Conservation (phyloP, 2,329 filamentous ascomycete species). For the Exophiala lecanii-corni region DNA sequence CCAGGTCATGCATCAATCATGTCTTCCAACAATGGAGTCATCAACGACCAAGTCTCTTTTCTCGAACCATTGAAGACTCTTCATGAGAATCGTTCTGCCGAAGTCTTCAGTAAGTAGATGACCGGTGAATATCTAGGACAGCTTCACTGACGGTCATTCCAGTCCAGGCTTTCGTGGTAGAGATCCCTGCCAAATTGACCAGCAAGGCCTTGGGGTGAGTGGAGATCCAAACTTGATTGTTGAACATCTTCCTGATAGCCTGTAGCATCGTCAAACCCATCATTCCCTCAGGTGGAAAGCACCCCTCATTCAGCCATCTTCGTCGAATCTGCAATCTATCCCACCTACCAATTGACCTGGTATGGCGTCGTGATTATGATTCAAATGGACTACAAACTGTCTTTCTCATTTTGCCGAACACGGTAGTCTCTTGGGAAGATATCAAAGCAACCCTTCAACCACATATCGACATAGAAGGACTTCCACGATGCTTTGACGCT, state of each 20-base stretch:
- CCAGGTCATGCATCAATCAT: conserved; percentile 12
- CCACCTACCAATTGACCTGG: conserved; percentile 25
- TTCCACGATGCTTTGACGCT: conserved; percentile 26
- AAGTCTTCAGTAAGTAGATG: conserved; percentile 37
- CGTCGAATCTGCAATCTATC: conserved; percentile 23
- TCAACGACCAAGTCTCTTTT: conserved; percentile 17
- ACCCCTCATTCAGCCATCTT: conserved; percentile 31
- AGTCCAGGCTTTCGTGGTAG: conserved; percentile 42
- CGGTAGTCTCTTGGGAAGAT: conserved; percentile 30
- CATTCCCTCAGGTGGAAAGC: conserved; percentile 35
- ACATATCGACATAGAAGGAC: conserved; percentile 37
- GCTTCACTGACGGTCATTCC: conserved; percentile 9
- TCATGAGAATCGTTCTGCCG: conserved; percentile 38
- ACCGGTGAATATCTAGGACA: neutral
- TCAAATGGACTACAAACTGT: conserved; percentile 31
- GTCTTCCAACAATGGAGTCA: conserved; percentile 10
- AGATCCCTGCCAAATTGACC: conserved; percentile 41
- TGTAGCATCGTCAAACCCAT: conserved; percentile 30
- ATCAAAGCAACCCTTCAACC: conserved; percentile 30
- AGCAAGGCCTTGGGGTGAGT: conserved; percentile 42
- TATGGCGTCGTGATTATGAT: conserved; percentile 26
- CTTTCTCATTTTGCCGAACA: conserved; percentile 40
- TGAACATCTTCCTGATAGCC: conserved; percentile 5
- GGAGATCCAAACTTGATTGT: too few relatives aligned
- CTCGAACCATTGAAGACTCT: conserved; percentile 40